Evolutionary conservation across 495 filamentous ascomycete species (phyloP), one percentile per base, ranked within the genome.

Genomic region (Chlorociboria aeruginascens): DNA sequence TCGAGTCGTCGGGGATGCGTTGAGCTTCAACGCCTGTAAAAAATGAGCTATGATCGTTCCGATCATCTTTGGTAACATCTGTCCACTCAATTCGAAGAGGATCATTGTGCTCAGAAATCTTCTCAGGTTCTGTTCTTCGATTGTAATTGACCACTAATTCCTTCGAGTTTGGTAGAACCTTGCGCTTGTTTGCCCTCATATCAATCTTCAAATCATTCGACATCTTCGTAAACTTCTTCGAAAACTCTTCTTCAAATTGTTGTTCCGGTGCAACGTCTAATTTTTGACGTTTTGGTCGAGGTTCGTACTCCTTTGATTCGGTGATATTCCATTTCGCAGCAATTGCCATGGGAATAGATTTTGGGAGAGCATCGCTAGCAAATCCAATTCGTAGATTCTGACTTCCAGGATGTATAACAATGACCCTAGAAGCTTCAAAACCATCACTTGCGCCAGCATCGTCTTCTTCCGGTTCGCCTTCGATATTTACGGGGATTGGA

Each of bases 361-460:
- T 95, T 0, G 92, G 92, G 31, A 98, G 65, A 16, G 89, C 92
- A 69, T 98, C 92, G 58, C 85, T 96, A 6, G 90, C 86, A 40
- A 96, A 73, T 0, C 92, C 92, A 51, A 98, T 87, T 31, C 92
- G 74, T 45, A 97, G 63, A 49, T 97, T 97, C 66, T 98, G 92
- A 59, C 89, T 95, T n/a, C 92, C 92, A n/a, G 90, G 76, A 61
- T 98, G 92, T 46, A 98, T 86, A 32, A 97, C 83, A 59, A 98
- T 89, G 45, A 95, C 82, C 62, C 93, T 96, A 8, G 89, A 90
- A 3, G 73, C 63, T 33, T 87, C 86, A 49, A 77, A 64, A n/a
- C 72, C 63, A 50, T 84, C 77, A 10, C 77, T 71, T 11, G 73
- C 73, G 36, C 70, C 77, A 42, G 77, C 79, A 11, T 78, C 77